Evolutionary conservation across 208 protist genomes (phyloP).

Genomic region (Acanthamoeba castellanii): DNA sequence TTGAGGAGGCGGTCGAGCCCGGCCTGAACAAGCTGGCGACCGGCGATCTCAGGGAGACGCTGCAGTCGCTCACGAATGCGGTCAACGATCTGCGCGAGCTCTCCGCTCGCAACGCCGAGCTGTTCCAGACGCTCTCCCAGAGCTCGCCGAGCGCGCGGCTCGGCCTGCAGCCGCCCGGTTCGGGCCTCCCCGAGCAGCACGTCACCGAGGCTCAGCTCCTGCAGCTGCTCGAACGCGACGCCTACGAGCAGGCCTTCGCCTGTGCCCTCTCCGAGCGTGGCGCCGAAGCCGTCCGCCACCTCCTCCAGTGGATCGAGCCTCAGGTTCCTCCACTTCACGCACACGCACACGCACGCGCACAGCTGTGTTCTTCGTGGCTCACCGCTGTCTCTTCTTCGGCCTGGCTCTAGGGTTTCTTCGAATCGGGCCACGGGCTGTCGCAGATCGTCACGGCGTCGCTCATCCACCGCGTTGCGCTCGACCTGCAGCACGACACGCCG

Average conservation of each 20-base stretch:
- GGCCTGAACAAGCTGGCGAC: not conserved
- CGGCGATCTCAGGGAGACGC: not conserved
- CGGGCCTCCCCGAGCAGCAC: not conserved
- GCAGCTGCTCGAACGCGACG: slow-evolving; percentile 11
- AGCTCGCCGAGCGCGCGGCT: not conserved
- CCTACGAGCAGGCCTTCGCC: slow-evolving; percentile 67
- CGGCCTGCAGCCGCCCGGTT: slow-evolving; percentile 18
- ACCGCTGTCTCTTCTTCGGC: not conserved
- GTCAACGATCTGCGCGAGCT: slow-evolving; percentile 1
- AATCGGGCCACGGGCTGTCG: slow-evolving; percentile 54
- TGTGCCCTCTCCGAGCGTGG: not conserved
- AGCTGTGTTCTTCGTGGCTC: not conserved
- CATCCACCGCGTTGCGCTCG: slow-evolving; percentile 30
- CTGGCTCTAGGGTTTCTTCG: slow-evolving; percentile 17
- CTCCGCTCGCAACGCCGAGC: slow-evolving; percentile 29
- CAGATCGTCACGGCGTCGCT: slow-evolving; percentile 44
- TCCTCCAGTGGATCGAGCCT: slow-evolving; percentile 45
- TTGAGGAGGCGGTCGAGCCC: slow-evolving; percentile 52
- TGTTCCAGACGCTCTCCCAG: slow-evolving; percentile 11
- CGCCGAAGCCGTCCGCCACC: slow-evolving; percentile 11
- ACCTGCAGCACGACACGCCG: slow-evolving; percentile 9
- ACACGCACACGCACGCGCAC: not conserved
- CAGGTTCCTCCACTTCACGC: not conserved
- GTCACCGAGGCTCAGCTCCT: slow-evolving; percentile 53
- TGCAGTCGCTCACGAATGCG: not conserved